Conservation (phyloP, 805 yeast species). For the Saccharomyces eubayanus region DNA sequence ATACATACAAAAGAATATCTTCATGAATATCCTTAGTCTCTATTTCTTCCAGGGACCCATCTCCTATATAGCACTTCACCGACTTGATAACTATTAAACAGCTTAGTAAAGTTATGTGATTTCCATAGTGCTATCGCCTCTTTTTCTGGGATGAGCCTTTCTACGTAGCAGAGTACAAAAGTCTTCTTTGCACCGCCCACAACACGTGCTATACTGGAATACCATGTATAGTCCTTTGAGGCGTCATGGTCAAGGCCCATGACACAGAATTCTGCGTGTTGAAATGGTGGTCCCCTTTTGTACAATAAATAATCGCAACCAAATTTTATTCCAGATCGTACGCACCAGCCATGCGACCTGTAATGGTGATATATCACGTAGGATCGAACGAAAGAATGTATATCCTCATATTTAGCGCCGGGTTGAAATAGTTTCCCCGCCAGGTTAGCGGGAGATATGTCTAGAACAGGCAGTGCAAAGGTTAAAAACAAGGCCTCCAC, state of each 20-base stretch:
- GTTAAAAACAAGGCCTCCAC: slow-evolving; percentile 66
- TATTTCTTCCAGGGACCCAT: slow-evolving; percentile 78
- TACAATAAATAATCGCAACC: slow-evolving; percentile 81
- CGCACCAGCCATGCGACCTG: slow-evolving; percentile 91
- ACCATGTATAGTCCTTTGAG: slow-evolving; percentile 46
- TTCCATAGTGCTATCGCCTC: slow-evolving; percentile 21
- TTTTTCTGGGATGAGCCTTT: slow-evolving; percentile 37
- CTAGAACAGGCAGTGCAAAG: slow-evolving; percentile 45
- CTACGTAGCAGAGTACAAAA: slow-evolving; percentile 60
- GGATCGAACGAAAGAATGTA: slow-evolving; percentile 39
- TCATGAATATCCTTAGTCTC: slow-evolving; percentile 44
- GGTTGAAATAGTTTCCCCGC: slow-evolving; percentile 15
- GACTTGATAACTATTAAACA: slow-evolving; percentile 39
- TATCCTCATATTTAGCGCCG: slow-evolving; percentile 11
- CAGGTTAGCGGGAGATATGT: slow-evolving; percentile 21
- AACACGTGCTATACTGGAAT: slow-evolving; percentile 66
- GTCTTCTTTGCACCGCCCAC: slow-evolving; percentile 81
- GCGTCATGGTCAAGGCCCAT: slow-evolving; percentile 24
- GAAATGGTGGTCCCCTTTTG: slow-evolving; percentile 88
- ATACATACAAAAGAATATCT: neutral
- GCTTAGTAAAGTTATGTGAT: slow-evolving; percentile 11
- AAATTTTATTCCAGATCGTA: slow-evolving; percentile 82
- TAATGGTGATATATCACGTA: slow-evolving; percentile 81
- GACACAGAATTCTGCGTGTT: slow-evolving; percentile 84
- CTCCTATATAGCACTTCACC: slow-evolving; percentile 65